Conservation (phyloP, 345 rosid species). For the Ceriops tagal region DNA sequence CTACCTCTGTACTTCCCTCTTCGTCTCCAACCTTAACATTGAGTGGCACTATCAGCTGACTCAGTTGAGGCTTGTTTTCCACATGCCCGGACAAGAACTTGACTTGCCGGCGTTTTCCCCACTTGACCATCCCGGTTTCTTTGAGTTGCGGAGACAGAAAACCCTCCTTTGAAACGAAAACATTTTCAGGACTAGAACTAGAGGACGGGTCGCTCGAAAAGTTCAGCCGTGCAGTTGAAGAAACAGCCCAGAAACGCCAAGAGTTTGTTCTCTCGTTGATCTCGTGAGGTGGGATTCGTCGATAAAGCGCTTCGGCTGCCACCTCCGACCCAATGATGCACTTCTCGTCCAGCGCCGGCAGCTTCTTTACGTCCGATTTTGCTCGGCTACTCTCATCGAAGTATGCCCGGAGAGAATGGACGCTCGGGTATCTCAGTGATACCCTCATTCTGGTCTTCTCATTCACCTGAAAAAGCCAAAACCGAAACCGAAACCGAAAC, state of each 20-base stretch:
- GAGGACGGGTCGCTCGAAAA: conserved; percentile 16
- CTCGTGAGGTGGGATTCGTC: conserved; percentile 55
- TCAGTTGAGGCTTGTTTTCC: conserved; percentile 2
- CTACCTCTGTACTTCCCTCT: conserved; percentile 6
- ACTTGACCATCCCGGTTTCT: conserved; percentile 45
- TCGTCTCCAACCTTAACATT: conserved; percentile 12
- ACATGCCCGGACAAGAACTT: conserved; percentile 27
- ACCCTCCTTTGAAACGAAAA: conserved; percentile 33
- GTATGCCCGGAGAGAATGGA: conserved; percentile 46
- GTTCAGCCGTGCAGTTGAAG: conserved; percentile 13
- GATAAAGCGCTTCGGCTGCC: conserved; percentile 60
- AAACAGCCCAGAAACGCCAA: conserved; percentile 65
- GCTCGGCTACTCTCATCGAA: conserved; percentile 34
- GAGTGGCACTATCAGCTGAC: background rate
- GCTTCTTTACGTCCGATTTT: conserved; percentile 31
- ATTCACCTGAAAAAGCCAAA: conserved; percentile 47
- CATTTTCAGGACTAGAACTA: conserved; percentile 14
- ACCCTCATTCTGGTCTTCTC: conserved; percentile 55
- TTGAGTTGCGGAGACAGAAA: conserved; percentile 48
- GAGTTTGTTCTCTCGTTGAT: conserved; percentile 36
- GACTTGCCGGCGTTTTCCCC: conserved; percentile 77
- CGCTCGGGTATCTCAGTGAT: conserved; percentile 68
- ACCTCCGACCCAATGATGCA: conserved; percentile 44
- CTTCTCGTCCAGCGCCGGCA: conserved; percentile 73
- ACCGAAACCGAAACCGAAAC: background rate